Base-by-base conservation (phyloP, 169 alveolate species). In the Plasmodium coatneyi region DNA sequence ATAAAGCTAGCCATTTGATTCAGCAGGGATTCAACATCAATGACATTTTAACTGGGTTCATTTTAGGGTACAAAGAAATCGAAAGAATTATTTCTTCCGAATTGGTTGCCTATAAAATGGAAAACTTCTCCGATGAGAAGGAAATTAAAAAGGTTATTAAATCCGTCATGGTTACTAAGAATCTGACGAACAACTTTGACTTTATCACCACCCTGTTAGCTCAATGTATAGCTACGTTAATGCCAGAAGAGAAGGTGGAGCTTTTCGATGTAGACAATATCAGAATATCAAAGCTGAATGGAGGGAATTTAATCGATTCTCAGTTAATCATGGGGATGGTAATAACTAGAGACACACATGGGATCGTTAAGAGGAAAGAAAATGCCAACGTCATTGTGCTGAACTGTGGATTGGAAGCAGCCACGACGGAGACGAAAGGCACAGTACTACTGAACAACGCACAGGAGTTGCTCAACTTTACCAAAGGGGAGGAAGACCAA, bases 361-460 rank as follows among this genome's bases (percentile, higher is more conserved):
- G 99, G 41, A 92, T 98, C 19, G 98, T 98, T 66, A 98, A 97
- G 84, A 96, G 97, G 87, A 97, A 98, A 56, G 96, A 96, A 66
- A 98, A 98, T 87, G 98, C 99, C 89, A 98, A 98, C 92, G 99
- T 99, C 46, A 98, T 99, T 95, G 99, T 99, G 39, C 97, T 98
- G 83, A 98, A 99, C 92, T 98, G 99, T 92, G 99, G 99, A 70
- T 96, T 99, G 28, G 99, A 99, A 91, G 96, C 99, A 79, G 97
- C 98, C 81, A 96, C 97, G 36, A 98, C 99, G 16, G 99, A 99
- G 92, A 99, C 99, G 19, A 99, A 98, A 96, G 99, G 99, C 92
- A 99, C 99, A 5, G 99, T 99, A 30, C 97, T 99, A 46, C 94
- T 99, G 54, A 98, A 98, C 93, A 98, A 97, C 32, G 99, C 99